Base-by-base conservation (phyloP, 257 asterid species). In the Cynanchum wilfordii region DNA sequence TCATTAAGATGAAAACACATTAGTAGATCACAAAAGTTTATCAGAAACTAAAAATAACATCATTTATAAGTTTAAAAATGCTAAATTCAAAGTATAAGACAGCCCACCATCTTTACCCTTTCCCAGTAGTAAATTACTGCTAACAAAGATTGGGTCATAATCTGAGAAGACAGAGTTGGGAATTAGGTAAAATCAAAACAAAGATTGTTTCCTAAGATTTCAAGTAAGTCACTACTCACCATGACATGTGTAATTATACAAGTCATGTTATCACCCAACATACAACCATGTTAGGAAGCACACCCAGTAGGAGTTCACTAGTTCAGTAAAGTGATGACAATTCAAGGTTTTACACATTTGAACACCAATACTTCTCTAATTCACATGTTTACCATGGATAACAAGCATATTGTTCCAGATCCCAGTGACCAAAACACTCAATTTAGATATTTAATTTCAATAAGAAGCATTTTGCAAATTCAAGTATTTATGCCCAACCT, bases 1-100 rank as follows among this genome's bases (percentile, higher is more conserved):
- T 68, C 62, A 82, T 71, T 69, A 73, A 79, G 51, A 71, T 50
- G 66, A 73, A 77, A 65, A 54, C 16, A 47, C 1, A 9, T 10
- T 20, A 2, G 5, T 44, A 36, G 22, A 33, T 17, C 49, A 16
- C 62, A 19, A 30, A 50, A 50, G 7, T 17, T 3, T 25, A 6
- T 29, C 9, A 69, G 50, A 64, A 64, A 36, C 16, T 19, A 64
- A 64, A 64, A 8, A 38, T 33, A 17, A 20, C 1, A 63, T 36
- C 49, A 36, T 16, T 64, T 7, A 36, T 17, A 36, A 27, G 0
- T 36, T 49, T 20, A 33, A 24, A 36, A 33, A 33, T 63, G 72
- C 13, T 13, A 10, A 24, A 68, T 62, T 56, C 69, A 75, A 10
- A 54, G 49, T 27, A 76, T 72, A 47, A 36, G 25, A 40, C 29